These are phyloP conservation scores for Imleria badia DNA, from an alignment of 768 basidiomycete genomes.

Conservation along the genomic window DNA sequence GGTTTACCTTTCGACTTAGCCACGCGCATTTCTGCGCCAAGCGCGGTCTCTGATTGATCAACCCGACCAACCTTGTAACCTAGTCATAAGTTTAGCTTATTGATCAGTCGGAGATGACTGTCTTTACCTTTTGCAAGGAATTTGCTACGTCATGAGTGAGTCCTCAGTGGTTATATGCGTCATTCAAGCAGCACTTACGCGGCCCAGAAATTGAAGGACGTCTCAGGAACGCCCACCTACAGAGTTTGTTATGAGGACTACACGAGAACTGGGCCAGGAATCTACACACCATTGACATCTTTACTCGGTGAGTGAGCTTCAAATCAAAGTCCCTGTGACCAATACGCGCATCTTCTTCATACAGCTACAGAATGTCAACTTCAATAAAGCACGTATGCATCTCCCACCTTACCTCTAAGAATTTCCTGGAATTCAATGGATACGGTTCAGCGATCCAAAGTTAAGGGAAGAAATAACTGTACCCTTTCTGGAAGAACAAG, in stretches of 20 bases:
- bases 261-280: background rate
- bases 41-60: slow-evolving; percentile 94
- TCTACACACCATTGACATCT: slow-evolving; percentile 91
- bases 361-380: slow-evolving; percentile 46
- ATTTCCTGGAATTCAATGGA: slow-evolving; percentile 56
- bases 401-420: slow-evolving; percentile 59
- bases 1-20: slow-evolving; percentile 57
- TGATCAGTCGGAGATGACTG: no score
- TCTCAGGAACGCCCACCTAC: slow-evolving; percentile 94
- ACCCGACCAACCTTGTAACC: slow-evolving; percentile 96
- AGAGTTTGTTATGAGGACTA: background rate
- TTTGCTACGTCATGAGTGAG: slow-evolving; percentile 46
- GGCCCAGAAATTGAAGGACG: slow-evolving; percentile 90
- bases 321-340: slow-evolving; percentile 96
- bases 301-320: slow-evolving; percentile 88
- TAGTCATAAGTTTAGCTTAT: slow-evolving; percentile 21
- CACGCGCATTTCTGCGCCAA: slow-evolving; percentile 94
- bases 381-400: background rate
- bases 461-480: slow-evolving; percentile 9
- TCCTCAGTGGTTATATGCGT: slow-evolving; percentile 1
- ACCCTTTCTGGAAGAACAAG: slow-evolving; percentile 99
- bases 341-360: slow-evolving; percentile 92
- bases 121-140: slow-evolving; percentile 63
- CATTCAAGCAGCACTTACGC: slow-evolving; percentile 51
- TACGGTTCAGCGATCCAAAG: background rate